Evolutionary conservation across 2,329 filamentous ascomycete species (phyloP).

Genomic region (Nigrospora osmanthi): DNA sequence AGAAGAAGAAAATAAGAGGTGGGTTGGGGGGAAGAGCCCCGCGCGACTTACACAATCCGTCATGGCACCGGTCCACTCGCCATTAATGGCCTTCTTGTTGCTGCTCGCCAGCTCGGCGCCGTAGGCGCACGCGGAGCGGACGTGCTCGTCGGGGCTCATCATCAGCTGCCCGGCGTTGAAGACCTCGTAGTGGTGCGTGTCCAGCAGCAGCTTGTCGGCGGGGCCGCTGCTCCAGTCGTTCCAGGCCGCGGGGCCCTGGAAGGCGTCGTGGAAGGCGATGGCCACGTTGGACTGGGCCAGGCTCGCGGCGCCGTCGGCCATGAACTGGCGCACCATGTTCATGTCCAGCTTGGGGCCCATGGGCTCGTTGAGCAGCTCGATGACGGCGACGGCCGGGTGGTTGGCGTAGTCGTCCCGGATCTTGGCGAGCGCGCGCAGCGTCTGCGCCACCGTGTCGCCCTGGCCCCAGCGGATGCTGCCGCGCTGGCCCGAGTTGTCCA

Average conservation of each 20-base stretch:
- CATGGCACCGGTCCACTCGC: slow-evolving; percentile 72
- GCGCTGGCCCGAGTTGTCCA: slow-evolving; percentile 52
- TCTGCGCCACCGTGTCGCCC: slow-evolving; percentile 16
- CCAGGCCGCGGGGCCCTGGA: slow-evolving; percentile 66
- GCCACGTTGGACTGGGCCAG: slow-evolving; percentile 42
- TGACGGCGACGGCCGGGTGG: slow-evolving; percentile 50
- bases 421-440: slow-evolving; percentile 43
- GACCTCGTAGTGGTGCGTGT: slow-evolving; percentile 74
- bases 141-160: slow-evolving; percentile 57
- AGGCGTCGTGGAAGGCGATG: slow-evolving; percentile 66
- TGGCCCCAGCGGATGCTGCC: slow-evolving; percentile 23
- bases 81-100: slow-evolving; percentile 68
- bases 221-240: slow-evolving; percentile 54
- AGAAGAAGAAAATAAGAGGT: too few relatives aligned
- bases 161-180: slow-evolving; percentile 64
- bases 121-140: slow-evolving; percentile 60
- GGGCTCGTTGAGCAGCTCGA: slow-evolving; percentile 62
- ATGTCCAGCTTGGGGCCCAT: slow-evolving; percentile 49
- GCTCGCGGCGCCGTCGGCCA: slow-evolving; percentile 30
- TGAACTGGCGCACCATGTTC: slow-evolving; percentile 34
- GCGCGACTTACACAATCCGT: slow-evolving; percentile 44
- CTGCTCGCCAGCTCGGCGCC: slow-evolving; percentile 56
- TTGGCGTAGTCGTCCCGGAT: slow-evolving; percentile 35
- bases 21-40: too few relatives aligned
- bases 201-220: slow-evolving; percentile 52